These are phyloP conservation scores for Hymenoscyphus repandus DNA, from an alignment of 2,329 filamentous ascomycete genomes.

Conservation along the genomic window DNA sequence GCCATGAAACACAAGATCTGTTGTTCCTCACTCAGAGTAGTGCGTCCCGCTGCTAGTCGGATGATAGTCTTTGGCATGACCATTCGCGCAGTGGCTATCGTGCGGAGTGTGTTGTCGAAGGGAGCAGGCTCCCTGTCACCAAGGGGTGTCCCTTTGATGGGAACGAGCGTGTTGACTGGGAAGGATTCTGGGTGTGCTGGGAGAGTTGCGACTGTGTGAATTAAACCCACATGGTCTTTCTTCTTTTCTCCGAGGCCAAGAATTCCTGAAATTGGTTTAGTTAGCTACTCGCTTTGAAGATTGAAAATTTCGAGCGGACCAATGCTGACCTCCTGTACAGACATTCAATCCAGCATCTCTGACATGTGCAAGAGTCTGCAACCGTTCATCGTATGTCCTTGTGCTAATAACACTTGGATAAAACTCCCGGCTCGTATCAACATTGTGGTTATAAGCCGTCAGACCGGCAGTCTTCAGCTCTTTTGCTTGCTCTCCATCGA, in stretches of 20 bases:
- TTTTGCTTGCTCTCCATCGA: conserved; percentile 72
- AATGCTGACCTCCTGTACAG: conserved; percentile 61
- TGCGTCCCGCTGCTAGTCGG: conserved; percentile 77
- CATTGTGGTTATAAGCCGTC: conserved; percentile 92
- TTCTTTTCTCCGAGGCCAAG: conserved; percentile 76
- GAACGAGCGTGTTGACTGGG: conserved; percentile 85
- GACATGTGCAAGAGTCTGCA: conserved; percentile 74
- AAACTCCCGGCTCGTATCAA: conserved; percentile 85
- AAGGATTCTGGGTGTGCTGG: conserved; percentile 84
- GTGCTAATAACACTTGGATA: conserved; percentile 85
- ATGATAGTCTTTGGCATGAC: conserved; percentile 84
- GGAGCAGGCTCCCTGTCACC: conserved; percentile 67
- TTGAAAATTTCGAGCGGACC: no score
- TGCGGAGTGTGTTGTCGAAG: conserved; percentile 75
- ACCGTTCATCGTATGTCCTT: conserved; percentile 78
- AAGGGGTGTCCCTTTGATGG: conserved; percentile 83
- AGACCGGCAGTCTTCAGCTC: conserved; percentile 79
- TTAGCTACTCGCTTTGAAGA: no score
- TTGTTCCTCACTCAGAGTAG: conserved; percentile 81
- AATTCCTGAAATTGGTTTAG: conserved; percentile 45
- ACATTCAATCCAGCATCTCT: conserved; percentile 84
- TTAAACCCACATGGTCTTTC: conserved; percentile 73
- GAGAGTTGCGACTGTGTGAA: conserved; percentile 77
- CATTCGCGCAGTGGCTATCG: conserved; percentile 76
- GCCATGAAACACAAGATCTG: conserved; percentile 87